phyloP scores from a whole-genome alignment of 768 basidiomycete species.

The Hypsizygus marmoreus region DNA sequence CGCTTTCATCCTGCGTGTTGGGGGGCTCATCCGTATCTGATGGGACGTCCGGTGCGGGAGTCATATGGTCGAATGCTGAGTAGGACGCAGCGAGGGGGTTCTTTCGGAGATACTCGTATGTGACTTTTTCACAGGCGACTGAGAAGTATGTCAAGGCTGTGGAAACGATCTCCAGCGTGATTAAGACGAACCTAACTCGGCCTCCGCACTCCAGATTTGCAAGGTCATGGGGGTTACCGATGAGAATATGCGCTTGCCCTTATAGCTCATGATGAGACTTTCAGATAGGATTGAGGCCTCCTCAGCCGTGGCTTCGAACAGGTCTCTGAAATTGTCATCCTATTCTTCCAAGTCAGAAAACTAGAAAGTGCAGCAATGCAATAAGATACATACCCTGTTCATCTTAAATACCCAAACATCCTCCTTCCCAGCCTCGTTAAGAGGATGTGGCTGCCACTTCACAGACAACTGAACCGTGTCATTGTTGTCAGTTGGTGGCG shows the following conservation, averaged over 20 bases:
- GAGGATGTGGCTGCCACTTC: constrained; percentile 68
- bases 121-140: constrained; percentile 69
- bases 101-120: constrained; percentile 62
- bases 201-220: constrained; percentile 67
- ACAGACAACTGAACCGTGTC: constrained; percentile 56
- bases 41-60: constrained; percentile 6
- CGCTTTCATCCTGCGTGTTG: constrained; percentile 9
- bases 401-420: constrained; percentile 55
- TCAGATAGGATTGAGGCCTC: constrained; percentile 50
- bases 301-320: constrained; percentile 71
- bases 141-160: constrained; percentile 4
- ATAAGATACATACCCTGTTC: constrained; percentile 51
- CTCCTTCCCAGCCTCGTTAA: constrained; percentile 39
- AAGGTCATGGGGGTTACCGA: constrained; percentile 69
- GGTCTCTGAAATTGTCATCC: constrained; percentile 63
- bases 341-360: constrained; percentile 25
- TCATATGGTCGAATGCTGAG: constrained; percentile 4
- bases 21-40: constrained; percentile 21
- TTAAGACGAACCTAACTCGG: constrained; percentile 55
- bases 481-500: constrained; percentile 23
- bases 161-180: background rate
- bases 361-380: background rate
- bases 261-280: constrained; percentile 61
- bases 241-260: constrained; percentile 65
- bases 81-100: constrained; percentile 19